Base-by-base conservation (phyloP, 2,329 filamentous ascomycete species). In the Trichoderma koningiopsis region DNA sequence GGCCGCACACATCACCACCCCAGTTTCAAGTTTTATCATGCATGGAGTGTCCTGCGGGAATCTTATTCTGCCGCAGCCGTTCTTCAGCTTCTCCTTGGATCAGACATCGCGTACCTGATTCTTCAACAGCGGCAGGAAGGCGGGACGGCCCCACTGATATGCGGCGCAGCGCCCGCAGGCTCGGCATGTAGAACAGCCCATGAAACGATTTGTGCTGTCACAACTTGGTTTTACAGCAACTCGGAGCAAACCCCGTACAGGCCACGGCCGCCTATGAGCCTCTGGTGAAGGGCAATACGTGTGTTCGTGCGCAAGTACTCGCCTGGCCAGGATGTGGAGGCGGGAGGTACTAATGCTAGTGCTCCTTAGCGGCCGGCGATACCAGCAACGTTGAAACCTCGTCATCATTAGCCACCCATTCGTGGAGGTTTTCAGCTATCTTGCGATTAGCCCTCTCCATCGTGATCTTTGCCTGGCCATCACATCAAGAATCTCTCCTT, bases 161-260 rank as follows among this genome's bases (percentile, higher is more conserved):
- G 63, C 63, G 63, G 57, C 40, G 49, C 40, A 67, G 63, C 63
- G 63, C 63, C 63, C 63, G 63, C 55, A 59, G 61, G 35, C 43
- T 43, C 19, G 53, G 61, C 52, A n/a, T 19, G 14, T 27, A 64
- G 61, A 27, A 64, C 49, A 55, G 61, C 24, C 5, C 49, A 29
- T n/a, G 24, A 52, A 24, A 24, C 24, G 7, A 10, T 22, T 43
- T 27, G 31, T 55, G 37, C 13, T 40, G 37, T 7, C 37, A 40
- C 37, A 5, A 22, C 49, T 31, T 14, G 49, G 40, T 49, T 14
- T 16, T 43, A 27, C 49, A 24, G 5, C 4, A 40, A 11, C 61
- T 40, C 7, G 61, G 22, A 40, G 29, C 35, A 10, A 24, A 14
- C 27, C 24, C 22, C 24, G 33, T 13, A n/a, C 2, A 19, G 37